Percentiles rank a stretch among this genome's conserved stretches.
phyloP scores from a whole-genome alignment of 2,329 filamentous ascomycete species.

The Helicocarpus griseus region DNA sequence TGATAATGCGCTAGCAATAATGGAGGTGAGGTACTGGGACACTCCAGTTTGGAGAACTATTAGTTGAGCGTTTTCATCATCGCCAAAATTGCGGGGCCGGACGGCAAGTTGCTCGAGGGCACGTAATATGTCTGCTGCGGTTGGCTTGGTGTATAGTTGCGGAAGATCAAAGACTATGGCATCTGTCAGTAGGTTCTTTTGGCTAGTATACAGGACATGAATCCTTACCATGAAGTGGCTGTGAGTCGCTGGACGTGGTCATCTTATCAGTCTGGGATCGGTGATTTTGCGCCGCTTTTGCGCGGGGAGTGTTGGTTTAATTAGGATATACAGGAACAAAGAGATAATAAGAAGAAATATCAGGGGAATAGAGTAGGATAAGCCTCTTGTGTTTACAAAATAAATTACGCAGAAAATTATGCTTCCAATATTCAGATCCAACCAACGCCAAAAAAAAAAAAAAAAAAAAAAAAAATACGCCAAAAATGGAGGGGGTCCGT shows the following conservation, averaged over 20 bases:
- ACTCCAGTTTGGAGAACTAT: constrained; percentile 31
- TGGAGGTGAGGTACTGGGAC: constrained; percentile 37
- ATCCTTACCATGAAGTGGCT: constrained; percentile 29
- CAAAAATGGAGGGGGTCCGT: constrained; percentile 6
- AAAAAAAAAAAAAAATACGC: constrained; percentile 17
- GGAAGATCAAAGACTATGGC: constrained; percentile 60
- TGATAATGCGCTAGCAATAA: constrained; percentile 35
- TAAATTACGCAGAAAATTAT: no score
- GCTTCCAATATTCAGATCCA: not conserved
- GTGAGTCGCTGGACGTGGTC: constrained; percentile 28
- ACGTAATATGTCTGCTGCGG: constrained; percentile 52
- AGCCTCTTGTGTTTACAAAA: not conserved
- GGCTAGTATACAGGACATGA: constrained; percentile 6
- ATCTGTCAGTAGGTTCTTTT: constrained; percentile 21
- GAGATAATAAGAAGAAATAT: constrained; percentile 1
- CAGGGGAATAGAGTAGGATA: not conserved
- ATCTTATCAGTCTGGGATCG: not conserved
- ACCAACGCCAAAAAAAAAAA: constrained; percentile 10
- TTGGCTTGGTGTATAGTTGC: constrained; percentile 70
- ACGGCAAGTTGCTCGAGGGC: constrained; percentile 58
- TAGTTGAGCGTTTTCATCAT: constrained; percentile 19
- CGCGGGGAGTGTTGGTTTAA: not conserved
- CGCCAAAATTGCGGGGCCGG: constrained; percentile 46
- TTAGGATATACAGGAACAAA: not conserved
- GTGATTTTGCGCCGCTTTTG: not conserved